These are phyloP conservation scores for Starmerella lactis-condensi DNA, from an alignment of 805 yeast species.

Conservation along the genomic window DNA sequence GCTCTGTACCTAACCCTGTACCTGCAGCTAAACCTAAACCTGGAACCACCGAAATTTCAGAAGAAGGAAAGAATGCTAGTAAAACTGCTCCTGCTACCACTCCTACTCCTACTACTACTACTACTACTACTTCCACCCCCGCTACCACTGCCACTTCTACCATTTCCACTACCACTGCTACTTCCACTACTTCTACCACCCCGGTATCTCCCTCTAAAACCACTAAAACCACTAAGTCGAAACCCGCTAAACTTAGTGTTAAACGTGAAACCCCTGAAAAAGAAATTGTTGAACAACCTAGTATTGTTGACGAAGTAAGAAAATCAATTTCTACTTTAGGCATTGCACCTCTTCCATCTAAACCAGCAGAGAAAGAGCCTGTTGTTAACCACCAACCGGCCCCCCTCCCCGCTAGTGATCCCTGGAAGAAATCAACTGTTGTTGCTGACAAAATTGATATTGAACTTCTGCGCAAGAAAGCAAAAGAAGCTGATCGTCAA, in stretches of 20 bases:
- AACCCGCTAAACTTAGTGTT: too few species aligned
- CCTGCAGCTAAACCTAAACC: too few species aligned
- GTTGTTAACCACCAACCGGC: slow-evolving; percentile 7
- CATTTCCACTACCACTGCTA: too few species aligned
- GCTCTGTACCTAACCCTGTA: too few species aligned
- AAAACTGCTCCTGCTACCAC: slow-evolving; percentile 11
- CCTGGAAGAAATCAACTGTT: slow-evolving; percentile 14
- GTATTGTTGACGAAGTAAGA: slow-evolving; percentile 3
- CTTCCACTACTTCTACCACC: too few species aligned
- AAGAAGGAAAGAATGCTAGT: background rate
- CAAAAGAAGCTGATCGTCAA: slow-evolving; percentile 5
- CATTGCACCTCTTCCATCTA: slow-evolving; percentile 3
- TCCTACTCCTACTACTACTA: slow-evolving; percentile 9
- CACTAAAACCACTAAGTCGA: background rate
- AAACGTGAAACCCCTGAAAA: background rate
- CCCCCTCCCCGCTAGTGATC: slow-evolving; percentile 8
- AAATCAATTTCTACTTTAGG: too few species aligned
- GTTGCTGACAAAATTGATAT: slow-evolving; percentile 8
- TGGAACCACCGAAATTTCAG: background rate
- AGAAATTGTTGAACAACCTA: slow-evolving; percentile 1
- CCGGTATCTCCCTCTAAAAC: slow-evolving; percentile 2
- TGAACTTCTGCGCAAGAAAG: too few species aligned
- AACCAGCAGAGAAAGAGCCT: background rate
- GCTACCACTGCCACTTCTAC: slow-evolving; percentile 10
- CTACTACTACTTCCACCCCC: slow-evolving; percentile 13